phyloP scores from a whole-genome alignment of 2,329 filamentous ascomycete genomes.

The Achaetomium macrosporum region DNA sequence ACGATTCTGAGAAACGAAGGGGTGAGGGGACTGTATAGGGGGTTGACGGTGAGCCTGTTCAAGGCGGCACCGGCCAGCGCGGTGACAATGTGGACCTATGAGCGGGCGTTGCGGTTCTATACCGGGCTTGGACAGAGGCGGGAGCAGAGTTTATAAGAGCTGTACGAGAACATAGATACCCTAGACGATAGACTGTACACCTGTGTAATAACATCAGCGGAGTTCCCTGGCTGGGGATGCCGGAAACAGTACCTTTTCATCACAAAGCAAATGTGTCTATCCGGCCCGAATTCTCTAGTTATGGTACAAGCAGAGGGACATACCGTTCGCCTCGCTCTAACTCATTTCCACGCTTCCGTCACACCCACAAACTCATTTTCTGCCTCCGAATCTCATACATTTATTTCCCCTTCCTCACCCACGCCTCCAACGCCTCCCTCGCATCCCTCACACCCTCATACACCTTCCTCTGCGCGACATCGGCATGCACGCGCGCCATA shows the following conservation, averaged over 20 bases:
- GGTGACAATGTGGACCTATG: constrained; percentile 93
- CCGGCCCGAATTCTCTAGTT: constrained; percentile 12
- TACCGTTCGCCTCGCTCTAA: constrained; percentile 1
- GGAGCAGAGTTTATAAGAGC: constrained; percentile 12
- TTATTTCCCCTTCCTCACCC: constrained; percentile 87
- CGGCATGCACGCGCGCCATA: constrained; percentile 68
- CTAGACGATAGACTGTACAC: constrained; percentile 9
- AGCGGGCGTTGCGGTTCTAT: constrained; percentile 62
- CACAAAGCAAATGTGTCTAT: constrained; percentile 15
- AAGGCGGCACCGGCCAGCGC: constrained; percentile 93
- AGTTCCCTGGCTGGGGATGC: neutral
- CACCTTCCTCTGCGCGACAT: constrained; percentile 64
- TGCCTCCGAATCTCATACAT: neutral
- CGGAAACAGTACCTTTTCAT: neutral
- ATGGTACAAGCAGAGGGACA: constrained; percentile 15
- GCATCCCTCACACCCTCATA: constrained; percentile 74
- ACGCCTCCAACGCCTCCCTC: constrained; percentile 73
- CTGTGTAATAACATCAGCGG: neutral
- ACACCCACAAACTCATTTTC: neutral
- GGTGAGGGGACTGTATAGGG: constrained; percentile 74
- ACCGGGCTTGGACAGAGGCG: constrained; percentile 32
- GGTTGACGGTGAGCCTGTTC: constrained; percentile 78
- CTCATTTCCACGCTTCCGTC: neutral
- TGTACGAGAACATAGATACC: constrained; percentile 6
- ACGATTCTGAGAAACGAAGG: constrained; percentile 70